Evolutionary conservation across 2,329 filamentous ascomycete species (phyloP).

Genomic region (Penicillium sp.): DNA sequence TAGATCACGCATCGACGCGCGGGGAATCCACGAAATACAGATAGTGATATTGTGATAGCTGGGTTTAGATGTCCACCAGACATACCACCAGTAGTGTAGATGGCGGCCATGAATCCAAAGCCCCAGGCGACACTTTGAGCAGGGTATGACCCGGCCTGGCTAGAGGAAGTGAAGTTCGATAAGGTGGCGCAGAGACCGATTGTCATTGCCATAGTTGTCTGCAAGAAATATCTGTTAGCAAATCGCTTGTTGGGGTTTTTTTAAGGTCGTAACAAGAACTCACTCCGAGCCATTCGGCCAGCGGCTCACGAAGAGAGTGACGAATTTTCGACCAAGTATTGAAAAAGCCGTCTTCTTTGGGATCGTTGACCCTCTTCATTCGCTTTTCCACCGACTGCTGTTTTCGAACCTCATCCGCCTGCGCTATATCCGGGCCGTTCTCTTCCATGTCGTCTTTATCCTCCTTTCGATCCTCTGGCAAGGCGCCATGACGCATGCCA

Average conservation of each 20-base stretch:
- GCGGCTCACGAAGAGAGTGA: slow-evolving; percentile 25
- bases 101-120: slow-evolving; percentile 38
- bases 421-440: not conserved
- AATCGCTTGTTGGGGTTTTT: not conserved
- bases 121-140: slow-evolving; percentile 27
- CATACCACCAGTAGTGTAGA: slow-evolving; percentile 47
- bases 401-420: not conserved
- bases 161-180: slow-evolving; percentile 19
- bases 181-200: slow-evolving; percentile 30
- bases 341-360: slow-evolving; percentile 17
- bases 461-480: slow-evolving; percentile 15
- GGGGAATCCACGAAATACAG: slow-evolving; percentile 37
- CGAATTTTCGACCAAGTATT: slow-evolving; percentile 30
- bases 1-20: slow-evolving; percentile 26
- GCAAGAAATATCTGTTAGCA: slow-evolving; percentile 1
- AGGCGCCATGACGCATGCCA: slow-evolving; percentile 40
- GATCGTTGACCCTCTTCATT: not conserved
- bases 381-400: not conserved
- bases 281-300: slow-evolving; percentile 32
- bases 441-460: slow-evolving; percentile 1
- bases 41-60: slow-evolving; percentile 40
- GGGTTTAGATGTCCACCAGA: slow-evolving; percentile 52
- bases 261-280: not conserved
- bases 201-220: slow-evolving; percentile 29
- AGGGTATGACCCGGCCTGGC: slow-evolving; percentile 24